Evolutionary conservation across 371 early-diverging fungal genomes (phyloP), one percentile per base, ranked within the genome.

Genomic region (Mucor velutinosus): DNA sequence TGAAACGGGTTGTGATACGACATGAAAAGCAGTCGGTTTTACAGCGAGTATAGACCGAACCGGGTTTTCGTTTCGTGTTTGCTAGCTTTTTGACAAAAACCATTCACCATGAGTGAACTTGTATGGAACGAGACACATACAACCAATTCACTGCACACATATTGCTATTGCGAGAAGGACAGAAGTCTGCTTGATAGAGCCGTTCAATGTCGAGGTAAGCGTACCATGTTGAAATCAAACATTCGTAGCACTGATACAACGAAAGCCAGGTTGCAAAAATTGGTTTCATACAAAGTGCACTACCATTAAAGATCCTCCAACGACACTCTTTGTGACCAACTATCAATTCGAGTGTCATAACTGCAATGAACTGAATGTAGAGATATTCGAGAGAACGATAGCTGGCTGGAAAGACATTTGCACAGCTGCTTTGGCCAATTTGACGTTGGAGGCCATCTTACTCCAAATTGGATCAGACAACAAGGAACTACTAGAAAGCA

Each of bases 341-440:
- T 91, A 91, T 68, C 73, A 76, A 17, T 89, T 91, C 64, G 62
- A 73, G 0, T 91, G 91, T 71, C 75, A 70, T 14, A 63, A 73
- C 15, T 87, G 86, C 64, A 71, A 66, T 19, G 71, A 72, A 14
- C 71, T 68, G 56, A 70, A 72, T 25, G 67, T 56, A n/a, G 88
- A 88, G 57, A 73, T 69, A 25, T 89, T 83, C 70, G 86, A 90
- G 73, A 82, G 89, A 25, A 87, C 86, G 4, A 83, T 87, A 15
- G 90, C 89, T 8, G 86, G 88, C 25, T 91, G 91, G 91, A 90
- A 91, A 69, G 90, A 90, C 65, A 88, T 89, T 7, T 85, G 87
- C 30, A 84, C 86, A 10, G 87, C 89, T 1, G 82, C 89, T 0
- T 83, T 91, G 23, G 90, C 91, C 47, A 90, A 90, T 65, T 65